phyloP scores from a whole-genome alignment of 768 basidiomycete species.

The Rhizopogon sp. region DNA sequence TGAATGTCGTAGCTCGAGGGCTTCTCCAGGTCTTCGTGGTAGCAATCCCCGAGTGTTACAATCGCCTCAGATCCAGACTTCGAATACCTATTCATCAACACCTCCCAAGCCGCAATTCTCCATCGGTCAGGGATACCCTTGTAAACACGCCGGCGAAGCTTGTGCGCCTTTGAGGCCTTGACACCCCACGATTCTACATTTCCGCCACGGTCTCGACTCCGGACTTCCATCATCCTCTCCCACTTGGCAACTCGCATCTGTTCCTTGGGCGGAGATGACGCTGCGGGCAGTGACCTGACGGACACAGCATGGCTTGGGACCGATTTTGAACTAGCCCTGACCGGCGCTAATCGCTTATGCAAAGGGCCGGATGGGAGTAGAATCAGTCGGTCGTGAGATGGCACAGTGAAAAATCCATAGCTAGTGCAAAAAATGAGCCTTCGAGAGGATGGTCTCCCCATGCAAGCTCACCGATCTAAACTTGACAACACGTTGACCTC shows the following conservation, averaged over 20 bases:
- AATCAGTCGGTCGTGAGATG: conserved; percentile 82
- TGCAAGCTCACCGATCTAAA: conserved; percentile 75
- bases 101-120: conserved; percentile 89
- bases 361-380: conserved; percentile 60
- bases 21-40: conserved; percentile 62
- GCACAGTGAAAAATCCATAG: conserved; percentile 85
- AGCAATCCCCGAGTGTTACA: conserved; percentile 40
- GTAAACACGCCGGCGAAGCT: conserved; percentile 73
- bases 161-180: conserved; percentile 57
- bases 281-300: conserved; percentile 43
- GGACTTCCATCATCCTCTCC: conserved; percentile 82
- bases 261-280: conserved; percentile 54
- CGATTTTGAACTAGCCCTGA: conserved; percentile 40
- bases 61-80: conserved; percentile 42
- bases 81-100: conserved; percentile 59
- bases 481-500: conserved; percentile 69
- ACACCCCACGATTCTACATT: conserved; percentile 75
- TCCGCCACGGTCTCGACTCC: conserved; percentile 65
- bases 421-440: conserved; percentile 35
- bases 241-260: conserved; percentile 80
- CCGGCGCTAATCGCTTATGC: conserved; percentile 48
- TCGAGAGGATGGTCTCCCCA: neutral
- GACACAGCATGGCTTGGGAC: conserved; percentile 42
- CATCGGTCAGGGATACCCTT: conserved; percentile 98
- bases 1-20: conserved; percentile 92